These are phyloP conservation scores for Hypomyces rosellus DNA, from an alignment of 2,329 filamentous ascomycete species.

Conservation along the genomic window DNA sequence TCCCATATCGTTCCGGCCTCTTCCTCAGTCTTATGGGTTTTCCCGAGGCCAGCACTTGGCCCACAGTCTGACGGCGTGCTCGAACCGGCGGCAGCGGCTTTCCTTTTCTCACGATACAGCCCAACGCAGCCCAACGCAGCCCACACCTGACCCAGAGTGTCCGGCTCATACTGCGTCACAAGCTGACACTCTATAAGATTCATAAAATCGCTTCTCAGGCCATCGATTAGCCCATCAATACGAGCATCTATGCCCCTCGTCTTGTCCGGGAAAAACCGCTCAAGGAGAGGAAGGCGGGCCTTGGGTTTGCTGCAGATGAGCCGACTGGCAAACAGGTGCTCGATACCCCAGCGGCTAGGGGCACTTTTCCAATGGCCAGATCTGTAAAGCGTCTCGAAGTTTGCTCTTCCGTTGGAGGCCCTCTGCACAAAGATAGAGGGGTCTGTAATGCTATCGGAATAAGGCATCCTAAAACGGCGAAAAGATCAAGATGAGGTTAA, in stretches of 20 bases:
- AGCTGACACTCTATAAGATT: neutral
- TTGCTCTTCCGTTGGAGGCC: neutral
- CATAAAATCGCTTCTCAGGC: neutral
- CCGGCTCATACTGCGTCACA: neutral
- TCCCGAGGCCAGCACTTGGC: too few species aligned
- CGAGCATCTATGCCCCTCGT: neutral
- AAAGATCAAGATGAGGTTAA: neutral
- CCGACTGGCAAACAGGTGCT: conserved; percentile 5
- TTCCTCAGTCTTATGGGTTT: too few species aligned
- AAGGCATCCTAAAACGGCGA: neutral
- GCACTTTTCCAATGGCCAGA: neutral
- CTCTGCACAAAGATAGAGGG: conserved; percentile 2
- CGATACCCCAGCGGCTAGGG: conserved; percentile 1
- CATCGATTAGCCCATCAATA: neutral
- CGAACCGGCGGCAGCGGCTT: too few species aligned
- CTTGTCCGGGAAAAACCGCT: neutral
- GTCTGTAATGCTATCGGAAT: conserved; percentile 2
- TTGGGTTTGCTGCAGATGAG: conserved; percentile 2
- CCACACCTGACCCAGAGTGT: conserved; percentile 1
- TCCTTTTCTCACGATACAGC: too few species aligned
- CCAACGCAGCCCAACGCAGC: neutral
- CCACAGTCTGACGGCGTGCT: too few species aligned
- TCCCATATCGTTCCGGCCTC: too few species aligned
- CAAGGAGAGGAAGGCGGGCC: neutral
- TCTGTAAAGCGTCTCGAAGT: neutral